Conservation (phyloP, 2,329 filamentous ascomycete species). For the Colletotrichum spaethianum region DNA sequence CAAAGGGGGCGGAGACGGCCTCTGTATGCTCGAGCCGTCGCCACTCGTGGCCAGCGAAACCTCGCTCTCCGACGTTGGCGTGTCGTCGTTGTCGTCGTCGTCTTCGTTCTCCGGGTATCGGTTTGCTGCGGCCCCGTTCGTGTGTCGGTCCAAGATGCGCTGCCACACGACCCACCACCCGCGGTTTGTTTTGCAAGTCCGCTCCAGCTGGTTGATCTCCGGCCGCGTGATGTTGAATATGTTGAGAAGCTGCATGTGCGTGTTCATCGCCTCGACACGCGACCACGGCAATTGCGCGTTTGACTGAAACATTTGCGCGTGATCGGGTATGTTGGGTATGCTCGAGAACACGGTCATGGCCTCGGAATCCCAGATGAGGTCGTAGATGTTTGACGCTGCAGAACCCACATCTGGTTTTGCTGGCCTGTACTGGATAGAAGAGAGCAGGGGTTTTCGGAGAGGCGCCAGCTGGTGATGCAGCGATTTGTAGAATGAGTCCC, state of each 20-base stretch:
- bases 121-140: not conserved
- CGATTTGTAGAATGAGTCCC: slow-evolving; percentile 69
- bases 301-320: slow-evolving; percentile 42
- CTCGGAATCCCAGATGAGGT: slow-evolving; percentile 74
- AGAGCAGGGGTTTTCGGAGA: slow-evolving; percentile 68
- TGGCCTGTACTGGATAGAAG: slow-evolving; percentile 71
- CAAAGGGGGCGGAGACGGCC: not conserved
- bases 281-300: slow-evolving; percentile 61
- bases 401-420: slow-evolving; percentile 59
- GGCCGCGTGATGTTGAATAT: slow-evolving; percentile 64
- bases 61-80: slow-evolving; percentile 12
- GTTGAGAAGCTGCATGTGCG: slow-evolving; percentile 75
- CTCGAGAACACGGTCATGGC: slow-evolving; percentile 72
- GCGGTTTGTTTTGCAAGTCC: slow-evolving; percentile 75
- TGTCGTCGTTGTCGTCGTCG: not conserved
- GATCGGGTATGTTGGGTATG: slow-evolving; percentile 75
- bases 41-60: slow-evolving; percentile 19
- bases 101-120: slow-evolving; percentile 3
- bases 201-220: slow-evolving; percentile 65
- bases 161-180: slow-evolving; percentile 82
- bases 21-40: slow-evolving; percentile 15
- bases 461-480: slow-evolving; percentile 74
- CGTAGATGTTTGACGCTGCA: slow-evolving; percentile 65
- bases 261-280: slow-evolving; percentile 74
- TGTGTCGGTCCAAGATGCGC: slow-evolving; percentile 61